Conservation (phyloP, 2,329 filamentous ascomycete species). For the Fusarium lateritium region DNA sequence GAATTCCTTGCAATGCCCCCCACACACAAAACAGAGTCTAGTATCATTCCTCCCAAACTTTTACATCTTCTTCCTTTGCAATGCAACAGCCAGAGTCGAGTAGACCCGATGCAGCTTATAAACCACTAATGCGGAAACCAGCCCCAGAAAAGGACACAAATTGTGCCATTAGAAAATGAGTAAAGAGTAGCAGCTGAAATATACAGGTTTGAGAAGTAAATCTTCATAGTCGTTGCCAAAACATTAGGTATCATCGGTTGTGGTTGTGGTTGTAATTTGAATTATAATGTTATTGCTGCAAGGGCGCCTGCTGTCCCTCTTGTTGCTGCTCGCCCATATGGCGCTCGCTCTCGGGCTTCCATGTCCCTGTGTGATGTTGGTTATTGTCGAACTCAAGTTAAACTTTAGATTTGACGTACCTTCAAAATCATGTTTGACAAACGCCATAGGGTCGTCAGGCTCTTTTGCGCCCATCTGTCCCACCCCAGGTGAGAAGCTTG, state of each 20-base stretch:
- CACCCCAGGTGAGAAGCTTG: conserved; percentile 96
- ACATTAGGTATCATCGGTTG: conserved; percentile 45
- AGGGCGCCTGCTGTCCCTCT: conserved; percentile 41
- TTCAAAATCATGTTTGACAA: conserved; percentile 97
- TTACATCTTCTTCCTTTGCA: conserved; percentile 36
- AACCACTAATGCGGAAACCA: conserved; percentile 43
- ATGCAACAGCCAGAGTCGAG: conserved; percentile 37
- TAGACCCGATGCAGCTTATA: conserved; percentile 8
- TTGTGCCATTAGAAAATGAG: conserved; percentile 48
- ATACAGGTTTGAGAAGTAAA: conserved; percentile 50
- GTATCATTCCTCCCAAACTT: conserved; percentile 37
- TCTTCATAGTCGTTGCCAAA: conserved; percentile 45
- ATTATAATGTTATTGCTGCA: conserved; percentile 40
- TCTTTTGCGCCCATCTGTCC: conserved; percentile 93
- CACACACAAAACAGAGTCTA: conserved; percentile 35
- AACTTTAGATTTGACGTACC: conserved; percentile 67
- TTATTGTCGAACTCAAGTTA: background rate
- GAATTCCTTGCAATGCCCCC: conserved; percentile 30
- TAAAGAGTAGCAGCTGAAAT: conserved; percentile 47
- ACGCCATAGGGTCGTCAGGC: conserved; percentile 93
- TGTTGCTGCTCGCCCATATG: conserved; percentile 71
- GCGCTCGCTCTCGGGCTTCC: conserved; percentile 81
- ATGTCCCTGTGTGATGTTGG: conserved; percentile 69
- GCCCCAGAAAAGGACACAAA: conserved; percentile 38
- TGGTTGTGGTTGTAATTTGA: conserved; percentile 23